Evolutionary conservation across 768 basidiomycete species (phyloP).

Genomic region (Rhizopogon roseolus): DNA sequence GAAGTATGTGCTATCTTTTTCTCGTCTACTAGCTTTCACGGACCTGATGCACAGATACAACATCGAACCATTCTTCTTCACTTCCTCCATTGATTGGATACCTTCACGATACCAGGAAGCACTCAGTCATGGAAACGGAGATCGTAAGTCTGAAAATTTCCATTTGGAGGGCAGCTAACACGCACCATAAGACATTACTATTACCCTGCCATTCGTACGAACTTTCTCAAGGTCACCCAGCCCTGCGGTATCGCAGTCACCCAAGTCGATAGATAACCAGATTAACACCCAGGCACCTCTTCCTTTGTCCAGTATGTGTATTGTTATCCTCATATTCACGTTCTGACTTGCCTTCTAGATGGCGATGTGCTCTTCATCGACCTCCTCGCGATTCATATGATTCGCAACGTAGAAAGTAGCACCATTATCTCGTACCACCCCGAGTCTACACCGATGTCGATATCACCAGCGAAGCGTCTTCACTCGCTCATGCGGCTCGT

Average conservation of each 20-base stretch:
- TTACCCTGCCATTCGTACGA: slow-evolving; percentile 34
- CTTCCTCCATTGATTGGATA: slow-evolving; percentile 62
- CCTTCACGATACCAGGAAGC: slow-evolving; percentile 61
- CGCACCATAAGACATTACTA: too few species aligned
- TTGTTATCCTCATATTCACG: not conserved
- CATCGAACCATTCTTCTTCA: slow-evolving; percentile 63
- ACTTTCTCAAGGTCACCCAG: slow-evolving; percentile 22
- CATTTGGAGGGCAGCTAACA: too few species aligned
- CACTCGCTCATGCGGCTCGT: slow-evolving; percentile 24
- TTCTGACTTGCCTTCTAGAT: slow-evolving; percentile 9
- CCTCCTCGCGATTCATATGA: slow-evolving; percentile 50
- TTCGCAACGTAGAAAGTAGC: slow-evolving; percentile 23
- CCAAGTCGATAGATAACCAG: not conserved
- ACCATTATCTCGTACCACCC: slow-evolving; percentile 28
- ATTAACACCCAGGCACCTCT: slow-evolving; percentile 54
- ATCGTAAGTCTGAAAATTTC: slow-evolving; percentile 53
- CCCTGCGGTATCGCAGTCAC: slow-evolving; percentile 24
- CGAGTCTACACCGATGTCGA: not conserved
- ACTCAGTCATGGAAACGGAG: slow-evolving; percentile 32
- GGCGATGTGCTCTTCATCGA: slow-evolving; percentile 31
- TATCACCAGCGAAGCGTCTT: slow-evolving; percentile 18
- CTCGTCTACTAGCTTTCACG: not conserved
- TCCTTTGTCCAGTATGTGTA: slow-evolving; percentile 27
- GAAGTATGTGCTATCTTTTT: slow-evolving; percentile 29
- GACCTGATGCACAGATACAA: slow-evolving; percentile 34